phyloP scores from a whole-genome alignment of 371 early-diverging fungal genomes.

The Sporodiniella umbellata region DNA sequence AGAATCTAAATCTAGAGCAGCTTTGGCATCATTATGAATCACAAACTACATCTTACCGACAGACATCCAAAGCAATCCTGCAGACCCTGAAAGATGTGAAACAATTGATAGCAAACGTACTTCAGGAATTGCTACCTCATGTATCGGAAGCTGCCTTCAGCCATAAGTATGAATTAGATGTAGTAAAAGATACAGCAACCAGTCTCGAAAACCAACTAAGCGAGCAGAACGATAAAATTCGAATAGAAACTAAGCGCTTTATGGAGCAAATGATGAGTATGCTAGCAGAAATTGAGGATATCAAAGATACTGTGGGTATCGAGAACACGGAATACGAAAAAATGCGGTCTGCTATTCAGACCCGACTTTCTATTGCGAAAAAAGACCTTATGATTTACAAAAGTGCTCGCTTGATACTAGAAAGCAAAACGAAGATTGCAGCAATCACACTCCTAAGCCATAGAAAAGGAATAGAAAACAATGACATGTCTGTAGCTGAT shows the following conservation, averaged over 20 bases:
- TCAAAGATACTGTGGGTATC: background rate
- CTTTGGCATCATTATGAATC: constrained; percentile 7
- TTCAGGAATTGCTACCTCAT: too few relatives aligned
- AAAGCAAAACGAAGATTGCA: constrained; percentile 11
- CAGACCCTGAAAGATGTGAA: constrained; percentile 17
- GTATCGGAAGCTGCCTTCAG: too few relatives aligned
- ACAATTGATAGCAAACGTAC: constrained; percentile 5
- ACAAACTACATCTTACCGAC: constrained; percentile 9
- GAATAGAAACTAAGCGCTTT: constrained; percentile 16
- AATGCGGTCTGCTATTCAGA: constrained; percentile 9
- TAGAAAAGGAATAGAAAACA: constrained; percentile 10
- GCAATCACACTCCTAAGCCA: constrained; percentile 7
- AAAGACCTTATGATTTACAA: constrained; percentile 12
- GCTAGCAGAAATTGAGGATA: constrained; percentile 1
- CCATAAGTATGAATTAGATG: too few relatives aligned
- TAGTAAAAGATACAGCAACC: constrained; percentile 14
- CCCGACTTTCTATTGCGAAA: constrained; percentile 11
- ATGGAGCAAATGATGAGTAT: constrained; percentile 16
- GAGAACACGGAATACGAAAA: constrained; percentile 11
- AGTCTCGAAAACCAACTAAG: constrained; percentile 19
- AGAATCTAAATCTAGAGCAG: background rate
- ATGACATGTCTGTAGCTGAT: constrained; percentile 7
- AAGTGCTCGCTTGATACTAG: constrained; percentile 4
- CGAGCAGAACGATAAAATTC: constrained; percentile 22
- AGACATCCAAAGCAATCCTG: constrained; percentile 11